Base-by-base conservation (phyloP, 1,284 basidiomycete genomes). In the Cutaneotrichosporon sp. region DNA sequence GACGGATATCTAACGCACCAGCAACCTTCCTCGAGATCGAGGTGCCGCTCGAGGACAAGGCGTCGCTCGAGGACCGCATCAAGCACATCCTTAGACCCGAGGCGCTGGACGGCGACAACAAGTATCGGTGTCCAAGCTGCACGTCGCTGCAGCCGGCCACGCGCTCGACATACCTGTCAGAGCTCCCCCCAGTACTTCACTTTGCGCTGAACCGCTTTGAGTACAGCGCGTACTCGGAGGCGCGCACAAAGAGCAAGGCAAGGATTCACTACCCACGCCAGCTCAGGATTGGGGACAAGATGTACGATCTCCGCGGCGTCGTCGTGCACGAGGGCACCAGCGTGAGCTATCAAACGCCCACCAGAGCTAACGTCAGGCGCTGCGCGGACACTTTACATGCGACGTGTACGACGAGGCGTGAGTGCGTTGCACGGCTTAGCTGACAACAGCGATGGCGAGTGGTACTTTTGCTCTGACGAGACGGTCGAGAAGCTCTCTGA, bases 401-500 rank as follows among this genome's bases (percentile, higher is more conserved):
- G 87, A 93, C 66, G 87, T 91, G 7, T 86, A 84, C 65, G 88
- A 93, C 68, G 77, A 79, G 40, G 73, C 74, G 89, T 92, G 65
- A 64, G 84, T 76, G 40, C 23, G 1, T 23, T 2, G 20, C 2
- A 14, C 41, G 8, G 12, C 44, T 1, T n/a, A 13, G 53, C 52
- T 55, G 22, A 61, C 45, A 46, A 43, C 60, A 90, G 88, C 42
- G 79, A 79, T 41, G 73, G 80, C 36, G 79, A 83, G n/a, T 96
- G 91, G 91, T 91, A 85, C 68, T 82, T 85, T 57, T 94, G 89
- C 72, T 89, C 92, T 61, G 91, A 96, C 66, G 90, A 93, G 65
- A 48, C 59, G 26, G 56, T 71, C 40, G 41, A 50, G 37, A 65
- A 46, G 53, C 52, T 42, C 53, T 51, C 45, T 30, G 62, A 53